A percentile compares a stretch with the other conserved stretches of the same genome.
Conservation (phyloP, 1,139 yeast species). For the Meyerozyma guilliermondii region DNA sequence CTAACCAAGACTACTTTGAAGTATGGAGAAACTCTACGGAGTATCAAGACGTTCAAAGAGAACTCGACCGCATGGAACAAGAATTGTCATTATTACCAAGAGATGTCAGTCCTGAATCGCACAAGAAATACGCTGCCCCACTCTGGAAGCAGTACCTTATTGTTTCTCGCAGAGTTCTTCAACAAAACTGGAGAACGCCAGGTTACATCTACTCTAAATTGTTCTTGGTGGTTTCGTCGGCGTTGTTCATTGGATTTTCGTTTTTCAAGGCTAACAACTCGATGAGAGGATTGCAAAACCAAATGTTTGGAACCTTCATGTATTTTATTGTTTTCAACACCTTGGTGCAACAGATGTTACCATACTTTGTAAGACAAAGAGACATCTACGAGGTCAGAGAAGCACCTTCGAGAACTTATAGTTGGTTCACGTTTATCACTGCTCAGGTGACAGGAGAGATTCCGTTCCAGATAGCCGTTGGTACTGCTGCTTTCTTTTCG, state of each 20-base stretch:
- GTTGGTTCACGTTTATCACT: conserved; percentile 24
- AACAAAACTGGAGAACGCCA: conserved; percentile 16
- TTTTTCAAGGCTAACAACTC: conserved; percentile 14
- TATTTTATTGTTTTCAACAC: conserved; percentile 44
- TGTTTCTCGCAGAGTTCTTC: conserved; percentile 13
- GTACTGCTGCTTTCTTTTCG: conserved; percentile 62
- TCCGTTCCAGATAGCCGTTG: conserved; percentile 67
- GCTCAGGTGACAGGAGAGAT: conserved; percentile 70
- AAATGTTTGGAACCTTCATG: conserved; percentile 50
- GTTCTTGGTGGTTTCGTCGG: conserved; percentile 12
- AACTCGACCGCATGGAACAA: conserved; percentile 12
- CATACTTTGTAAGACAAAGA: conserved; percentile 28
- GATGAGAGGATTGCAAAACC: conserved; percentile 16
- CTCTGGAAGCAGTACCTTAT: conserved; percentile 10
- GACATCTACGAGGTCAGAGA: conserved; percentile 24
- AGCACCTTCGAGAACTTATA: conserved; percentile 14
- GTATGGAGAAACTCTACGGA: conserved; percentile 15
- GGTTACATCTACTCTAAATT: conserved; percentile 14
- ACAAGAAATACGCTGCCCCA: conserved; percentile 12
- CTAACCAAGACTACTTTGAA: conserved; percentile 14
- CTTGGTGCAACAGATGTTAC: conserved; percentile 48
- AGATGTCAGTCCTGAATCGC: conserved; percentile 8
- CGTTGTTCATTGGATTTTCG: conserved; percentile 16
- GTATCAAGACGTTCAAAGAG: conserved; percentile 10
- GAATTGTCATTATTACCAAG: conserved; percentile 11